Conservation (phyloP, 2,329 filamentous ascomycete species). For the Apiospora marii region DNA sequence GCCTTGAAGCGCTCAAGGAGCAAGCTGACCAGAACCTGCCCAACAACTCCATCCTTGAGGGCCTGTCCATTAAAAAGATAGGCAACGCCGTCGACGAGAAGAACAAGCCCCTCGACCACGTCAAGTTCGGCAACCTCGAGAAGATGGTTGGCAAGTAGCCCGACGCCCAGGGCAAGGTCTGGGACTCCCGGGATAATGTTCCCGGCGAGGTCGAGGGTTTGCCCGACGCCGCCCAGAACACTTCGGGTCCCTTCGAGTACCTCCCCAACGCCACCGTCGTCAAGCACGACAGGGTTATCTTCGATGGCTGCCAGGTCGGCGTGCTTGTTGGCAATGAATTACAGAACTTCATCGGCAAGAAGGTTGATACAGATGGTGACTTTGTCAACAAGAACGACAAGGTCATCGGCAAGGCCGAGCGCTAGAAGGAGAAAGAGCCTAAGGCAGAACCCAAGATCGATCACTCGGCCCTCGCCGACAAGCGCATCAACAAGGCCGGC, state of each 20-base stretch:
- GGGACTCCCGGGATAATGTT: conserved; percentile 43
- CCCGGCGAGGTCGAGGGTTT: conserved; percentile 51
- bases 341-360: conserved; percentile 45
- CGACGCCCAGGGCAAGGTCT: conserved; percentile 53
- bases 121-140: conserved; percentile 50
- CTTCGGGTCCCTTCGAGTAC: conserved; percentile 46
- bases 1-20: conserved; percentile 41
- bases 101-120: conserved; percentile 52
- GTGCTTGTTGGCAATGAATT: conserved; percentile 48
- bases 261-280: conserved; percentile 46
- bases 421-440: conserved; percentile 44
- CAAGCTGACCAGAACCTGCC: conserved; percentile 36
- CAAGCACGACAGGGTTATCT: conserved; percentile 48
- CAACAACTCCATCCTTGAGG: conserved; percentile 45
- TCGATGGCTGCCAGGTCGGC: conserved; percentile 46
- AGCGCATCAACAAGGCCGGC: conserved; percentile 76
- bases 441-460: conserved; percentile 58
- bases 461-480: conserved; percentile 70
- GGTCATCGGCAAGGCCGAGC: conserved; percentile 44
- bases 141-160: conserved; percentile 52
- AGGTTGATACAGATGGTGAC: conserved; percentile 47
- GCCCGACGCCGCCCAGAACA: conserved; percentile 45
- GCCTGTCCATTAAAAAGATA: conserved; percentile 52
- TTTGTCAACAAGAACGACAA: conserved; percentile 47
- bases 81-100: conserved; percentile 55